phyloP scores from a whole-genome alignment of 2,329 filamentous ascomycete genomes.

The Phaeosphaeriaceae sp. region DNA sequence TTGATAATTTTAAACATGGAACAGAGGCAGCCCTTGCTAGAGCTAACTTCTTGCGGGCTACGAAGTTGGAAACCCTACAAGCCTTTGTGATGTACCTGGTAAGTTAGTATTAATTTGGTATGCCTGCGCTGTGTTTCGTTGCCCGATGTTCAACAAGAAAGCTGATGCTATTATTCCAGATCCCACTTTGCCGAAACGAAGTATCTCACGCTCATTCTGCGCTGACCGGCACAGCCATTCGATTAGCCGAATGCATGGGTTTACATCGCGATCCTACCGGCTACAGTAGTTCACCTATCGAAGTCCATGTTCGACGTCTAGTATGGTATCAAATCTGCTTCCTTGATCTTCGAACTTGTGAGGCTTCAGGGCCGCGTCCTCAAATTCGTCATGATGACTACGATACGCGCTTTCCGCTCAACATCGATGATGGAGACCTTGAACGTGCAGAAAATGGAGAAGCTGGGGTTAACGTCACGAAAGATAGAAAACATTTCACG shows the following conservation, averaged over 20 bases:
- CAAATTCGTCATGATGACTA: constrained; percentile 76
- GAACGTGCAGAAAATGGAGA: constrained; percentile 35
- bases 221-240: constrained; percentile 72
- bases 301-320: constrained; percentile 73
- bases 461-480: constrained; percentile 47
- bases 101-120: constrained; percentile 36
- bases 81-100: constrained; percentile 79
- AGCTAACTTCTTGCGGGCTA: constrained; percentile 74
- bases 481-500: constrained; percentile 65
- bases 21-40: constrained; percentile 71
- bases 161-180: constrained; percentile 49
- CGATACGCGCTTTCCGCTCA: constrained; percentile 74
- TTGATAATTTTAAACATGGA: constrained; percentile 62
- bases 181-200: constrained; percentile 74
- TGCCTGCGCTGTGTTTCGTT: not conserved
- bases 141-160: not conserved
- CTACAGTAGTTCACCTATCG: constrained; percentile 70
- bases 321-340: constrained; percentile 82
- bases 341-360: constrained; percentile 75
- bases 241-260: constrained; percentile 79
- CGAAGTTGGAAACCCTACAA: constrained; percentile 75
- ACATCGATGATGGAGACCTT: constrained; percentile 72
- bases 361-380: constrained; percentile 74
- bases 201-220: constrained; percentile 76
- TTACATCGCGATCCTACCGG: constrained; percentile 73